A percentile compares a stretch with the other conserved stretches of the same genome.
These are phyloP conservation scores for Marchantia polymorpha DNA, from an alignment of 225 moss, liverwort and hornwort species.

Conservation along the genomic window DNA sequence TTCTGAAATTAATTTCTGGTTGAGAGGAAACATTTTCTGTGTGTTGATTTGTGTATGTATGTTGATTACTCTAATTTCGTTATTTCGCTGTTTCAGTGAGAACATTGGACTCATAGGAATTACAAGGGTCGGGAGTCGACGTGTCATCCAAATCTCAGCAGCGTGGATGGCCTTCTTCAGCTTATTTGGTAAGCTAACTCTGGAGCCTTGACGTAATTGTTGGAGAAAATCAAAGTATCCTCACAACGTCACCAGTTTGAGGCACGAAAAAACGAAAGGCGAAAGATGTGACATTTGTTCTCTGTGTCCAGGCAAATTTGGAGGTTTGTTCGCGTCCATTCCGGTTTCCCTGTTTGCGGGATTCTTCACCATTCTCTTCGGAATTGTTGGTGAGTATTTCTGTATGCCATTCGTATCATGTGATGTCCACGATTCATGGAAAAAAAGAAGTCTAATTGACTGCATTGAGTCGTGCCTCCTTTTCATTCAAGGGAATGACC, in stretches of 20 bases:
- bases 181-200: conserved; percentile 46
- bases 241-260: too few relatives aligned
- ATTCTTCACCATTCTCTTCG: conserved; percentile 64
- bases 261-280: too few relatives aligned
- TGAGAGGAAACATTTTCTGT: neutral
- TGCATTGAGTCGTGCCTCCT: too few relatives aligned
- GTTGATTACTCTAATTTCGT: too few relatives aligned
- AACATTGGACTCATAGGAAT: conserved; percentile 70
- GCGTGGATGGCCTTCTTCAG: conserved; percentile 63
- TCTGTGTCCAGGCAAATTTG: conserved; percentile 57
- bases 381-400: conserved; percentile 55
- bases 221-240: too few relatives aligned
- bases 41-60: neutral
- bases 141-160: conserved; percentile 62
- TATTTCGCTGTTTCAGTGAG: conserved; percentile 38
- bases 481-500: too few relatives aligned
- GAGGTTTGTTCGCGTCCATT: conserved; percentile 55
- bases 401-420: too few relatives aligned
- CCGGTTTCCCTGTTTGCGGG: conserved; percentile 67
- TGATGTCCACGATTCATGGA: too few relatives aligned
- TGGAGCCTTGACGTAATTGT: neutral
- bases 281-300: neutral
- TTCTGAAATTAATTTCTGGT: neutral
- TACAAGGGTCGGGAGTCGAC: conserved; percentile 66
- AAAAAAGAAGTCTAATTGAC: too few relatives aligned